Percentiles rank a stretch among this genome's conserved stretches.
phyloP scores from a whole-genome alignment of 345 rosid species.

The Salix udensis region DNA sequence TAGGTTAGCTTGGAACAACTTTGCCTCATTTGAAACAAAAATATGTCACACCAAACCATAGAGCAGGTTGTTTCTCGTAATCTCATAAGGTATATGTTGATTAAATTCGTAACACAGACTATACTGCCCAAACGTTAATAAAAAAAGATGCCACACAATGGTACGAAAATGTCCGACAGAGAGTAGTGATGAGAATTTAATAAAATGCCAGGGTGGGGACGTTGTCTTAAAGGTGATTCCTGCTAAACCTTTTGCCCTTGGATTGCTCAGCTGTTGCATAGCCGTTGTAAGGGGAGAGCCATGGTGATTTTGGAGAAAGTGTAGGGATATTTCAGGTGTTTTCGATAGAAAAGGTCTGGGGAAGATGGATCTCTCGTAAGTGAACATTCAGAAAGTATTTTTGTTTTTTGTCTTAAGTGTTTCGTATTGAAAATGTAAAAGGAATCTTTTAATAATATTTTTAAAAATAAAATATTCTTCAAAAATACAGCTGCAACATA shows the following conservation, averaged over 20 bases:
- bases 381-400: too few relatives aligned
- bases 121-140: too few relatives aligned
- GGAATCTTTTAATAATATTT: too few relatives aligned
- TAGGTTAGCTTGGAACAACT: background rate
- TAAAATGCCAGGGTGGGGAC: background rate
- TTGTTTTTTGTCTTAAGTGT: too few relatives aligned
- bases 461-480: too few relatives aligned
- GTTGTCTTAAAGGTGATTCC: background rate
- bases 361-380: too few relatives aligned
- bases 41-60: too few relatives aligned
- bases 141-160: background rate
- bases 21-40: slow-evolving; percentile 9
- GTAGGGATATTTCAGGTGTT: background rate
- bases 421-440: too few relatives aligned
- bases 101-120: too few relatives aligned
- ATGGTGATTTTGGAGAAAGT: background rate
- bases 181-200: background rate
- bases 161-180: background rate
- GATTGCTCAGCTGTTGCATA: background rate
- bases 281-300: background rate
- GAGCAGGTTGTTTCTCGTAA: too few relatives aligned
- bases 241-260: background rate
- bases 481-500: too few relatives aligned
- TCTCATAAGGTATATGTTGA: too few relatives aligned
- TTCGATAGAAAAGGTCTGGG: background rate